Percentiles rank a stretch among this genome's conserved stretches.
phyloP scores from a whole-genome alignment of 345 rosid species.

The Acer negundo region DNA sequence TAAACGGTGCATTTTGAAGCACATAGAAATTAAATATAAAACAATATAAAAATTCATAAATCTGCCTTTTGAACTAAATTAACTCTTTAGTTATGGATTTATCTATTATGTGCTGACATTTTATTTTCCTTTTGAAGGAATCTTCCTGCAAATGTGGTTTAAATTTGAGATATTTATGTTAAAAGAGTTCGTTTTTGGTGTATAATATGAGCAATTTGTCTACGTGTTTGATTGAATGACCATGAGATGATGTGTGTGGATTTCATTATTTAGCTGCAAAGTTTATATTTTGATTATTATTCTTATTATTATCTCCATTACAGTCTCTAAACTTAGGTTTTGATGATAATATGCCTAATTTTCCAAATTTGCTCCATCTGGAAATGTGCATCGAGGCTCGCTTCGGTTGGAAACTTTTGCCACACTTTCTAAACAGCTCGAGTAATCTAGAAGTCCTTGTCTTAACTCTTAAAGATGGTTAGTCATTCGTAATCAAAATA shows the following conservation, averaged over 20 bases:
- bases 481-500: neutral
- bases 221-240: neutral
- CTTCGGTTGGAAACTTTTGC: neutral
- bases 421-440: neutral
- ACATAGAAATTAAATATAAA: too few species aligned
- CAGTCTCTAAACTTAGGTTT: neutral
- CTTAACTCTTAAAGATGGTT: neutral
- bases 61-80: too few species aligned
- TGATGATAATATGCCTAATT: slow-evolving; percentile 1
- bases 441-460: slow-evolving; percentile 3
- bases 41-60: too few species aligned
- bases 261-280: neutral
- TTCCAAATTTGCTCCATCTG: slow-evolving; percentile 4
- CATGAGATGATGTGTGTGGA: neutral
- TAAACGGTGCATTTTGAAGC: too few species aligned
- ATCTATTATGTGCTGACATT: neutral
- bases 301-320: neutral
- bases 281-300: neutral
- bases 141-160: neutral
- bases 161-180: neutral
- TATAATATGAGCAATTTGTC: neutral
- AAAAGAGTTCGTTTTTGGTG: neutral
- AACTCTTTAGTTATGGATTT: neutral
- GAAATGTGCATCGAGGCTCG: neutral
- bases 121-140: neutral